A percentile compares a stretch with the other conserved stretches of the same genome.
Evolutionary conservation across 495 filamentous ascomycete species (phyloP).

Genomic region (Lepraria neglecta): DNA sequence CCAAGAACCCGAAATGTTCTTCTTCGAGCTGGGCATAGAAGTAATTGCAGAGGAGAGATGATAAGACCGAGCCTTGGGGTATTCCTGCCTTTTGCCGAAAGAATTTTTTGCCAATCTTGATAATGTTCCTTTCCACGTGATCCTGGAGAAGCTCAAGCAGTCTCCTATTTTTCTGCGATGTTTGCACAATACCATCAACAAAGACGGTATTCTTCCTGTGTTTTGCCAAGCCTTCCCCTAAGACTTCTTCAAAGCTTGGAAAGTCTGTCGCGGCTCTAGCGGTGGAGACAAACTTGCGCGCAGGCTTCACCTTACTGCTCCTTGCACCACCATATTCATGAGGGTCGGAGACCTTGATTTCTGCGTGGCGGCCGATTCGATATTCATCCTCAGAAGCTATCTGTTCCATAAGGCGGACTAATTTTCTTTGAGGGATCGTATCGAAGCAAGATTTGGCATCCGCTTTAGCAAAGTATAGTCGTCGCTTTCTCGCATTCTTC

Average conservation of each 20-base stretch:
- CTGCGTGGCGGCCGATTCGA: slow-evolving; percentile 64
- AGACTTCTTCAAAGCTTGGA: slow-evolving; percentile 48
- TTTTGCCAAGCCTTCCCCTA: slow-evolving; percentile 40
- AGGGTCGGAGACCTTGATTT: slow-evolving; percentile 50
- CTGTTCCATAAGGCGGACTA: slow-evolving; percentile 59
- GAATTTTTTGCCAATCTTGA: slow-evolving; percentile 84
- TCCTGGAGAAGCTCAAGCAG: slow-evolving; percentile 66
- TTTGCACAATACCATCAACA: slow-evolving; percentile 53
- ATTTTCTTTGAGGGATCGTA: slow-evolving; percentile 74
- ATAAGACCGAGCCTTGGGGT: slow-evolving; percentile 85
- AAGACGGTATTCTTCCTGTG: slow-evolving; percentile 62
- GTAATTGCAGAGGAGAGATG: slow-evolving; percentile 81
- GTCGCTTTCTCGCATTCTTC: slow-evolving; percentile 20
- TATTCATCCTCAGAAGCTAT: slow-evolving; percentile 64
- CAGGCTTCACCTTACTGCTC: slow-evolving; percentile 38
- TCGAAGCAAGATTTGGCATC: slow-evolving; percentile 93
- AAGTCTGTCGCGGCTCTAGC: slow-evolving; percentile 49
- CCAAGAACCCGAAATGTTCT: slow-evolving; percentile 59
- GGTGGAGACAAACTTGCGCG: slow-evolving; percentile 58
- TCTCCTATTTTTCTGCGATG: slow-evolving; percentile 46
- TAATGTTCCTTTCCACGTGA: slow-evolving; percentile 74
- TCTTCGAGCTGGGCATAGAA: slow-evolving; percentile 86
- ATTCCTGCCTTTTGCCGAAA: slow-evolving; percentile 86
- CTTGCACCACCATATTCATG: slow-evolving; percentile 15
- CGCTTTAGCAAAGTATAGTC: slow-evolving; percentile 79